Conservation (phyloP, 768 basidiomycete species). For the Kwoniella sp. region DNA sequence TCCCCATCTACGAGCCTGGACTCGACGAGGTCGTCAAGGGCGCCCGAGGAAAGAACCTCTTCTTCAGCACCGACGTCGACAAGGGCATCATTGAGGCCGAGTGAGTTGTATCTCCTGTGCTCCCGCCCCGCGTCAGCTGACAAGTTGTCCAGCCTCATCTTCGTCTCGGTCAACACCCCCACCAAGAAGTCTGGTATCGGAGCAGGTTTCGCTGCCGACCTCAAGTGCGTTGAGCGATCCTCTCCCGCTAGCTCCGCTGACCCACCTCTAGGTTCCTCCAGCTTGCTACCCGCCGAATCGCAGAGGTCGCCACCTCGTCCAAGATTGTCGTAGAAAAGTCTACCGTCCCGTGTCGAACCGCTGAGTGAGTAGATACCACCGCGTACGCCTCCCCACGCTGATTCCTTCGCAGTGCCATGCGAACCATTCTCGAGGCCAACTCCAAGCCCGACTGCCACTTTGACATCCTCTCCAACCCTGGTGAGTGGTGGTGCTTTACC, state of each 20-base stretch:
- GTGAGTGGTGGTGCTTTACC: slow-evolving; percentile 7
- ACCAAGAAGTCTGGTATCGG: slow-evolving; percentile 98
- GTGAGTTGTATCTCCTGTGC: slow-evolving; percentile 29
- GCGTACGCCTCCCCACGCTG: neutral
- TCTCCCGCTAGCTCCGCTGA: slow-evolving; percentile 8
- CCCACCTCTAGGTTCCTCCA: slow-evolving; percentile 77
- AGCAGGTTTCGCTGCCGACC: slow-evolving; percentile 95
- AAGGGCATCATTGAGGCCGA: slow-evolving; percentile 89
- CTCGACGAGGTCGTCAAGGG: slow-evolving; percentile 82
- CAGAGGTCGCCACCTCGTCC: slow-evolving; percentile 76
- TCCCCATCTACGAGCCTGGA: slow-evolving; percentile 98
- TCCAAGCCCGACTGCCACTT: slow-evolving; percentile 85
- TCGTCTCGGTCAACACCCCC: slow-evolving; percentile 97
- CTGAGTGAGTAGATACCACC: slow-evolving; percentile 55
- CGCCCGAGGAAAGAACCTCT: slow-evolving; percentile 88
- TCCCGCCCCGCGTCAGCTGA: slow-evolving; percentile 4
- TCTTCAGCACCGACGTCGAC: slow-evolving; percentile 94
- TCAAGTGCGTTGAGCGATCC: slow-evolving; percentile 74
- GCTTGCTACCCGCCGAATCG: slow-evolving; percentile 91
- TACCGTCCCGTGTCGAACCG: slow-evolving; percentile 96
- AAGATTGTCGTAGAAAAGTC: slow-evolving; percentile 99
- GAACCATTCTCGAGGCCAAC: slow-evolving; percentile 97
- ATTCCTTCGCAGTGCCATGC: slow-evolving; percentile 64
- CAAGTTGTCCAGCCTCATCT: slow-evolving; percentile 61
- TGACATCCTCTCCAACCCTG: slow-evolving; percentile 96